These are phyloP conservation scores for Phalaenopsis aphrodite DNA, from an alignment of 106 monocot genomes.

Conservation along the genomic window DNA sequence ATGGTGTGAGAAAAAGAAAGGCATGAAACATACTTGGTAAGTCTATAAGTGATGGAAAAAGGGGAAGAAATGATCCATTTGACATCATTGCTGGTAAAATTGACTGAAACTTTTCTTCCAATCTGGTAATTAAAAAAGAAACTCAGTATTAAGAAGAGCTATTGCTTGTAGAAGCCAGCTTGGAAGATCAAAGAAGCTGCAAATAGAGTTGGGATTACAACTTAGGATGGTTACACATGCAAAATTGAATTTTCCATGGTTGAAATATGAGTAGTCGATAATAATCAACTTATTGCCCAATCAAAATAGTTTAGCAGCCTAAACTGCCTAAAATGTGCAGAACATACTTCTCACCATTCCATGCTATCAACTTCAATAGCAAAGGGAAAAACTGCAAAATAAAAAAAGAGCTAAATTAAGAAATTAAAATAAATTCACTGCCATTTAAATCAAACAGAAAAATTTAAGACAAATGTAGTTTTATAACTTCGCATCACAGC, in stretches of 20 bases:
- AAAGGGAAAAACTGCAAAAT: conserved; percentile 86
- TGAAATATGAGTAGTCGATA: neutral
- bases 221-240: neutral
- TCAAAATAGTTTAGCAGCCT: neutral
- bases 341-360: conserved; percentile 94
- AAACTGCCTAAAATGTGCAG: conserved; percentile 6
- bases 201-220: neutral
- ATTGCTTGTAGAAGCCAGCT: neutral
- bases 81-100: conserved; percentile 85
- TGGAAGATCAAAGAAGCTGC: neutral
- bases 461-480: neutral
- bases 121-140: conserved; percentile 29
- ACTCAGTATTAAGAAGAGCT: conserved; percentile 11
- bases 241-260: neutral
- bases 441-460: neutral
- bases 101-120: conserved; percentile 53
- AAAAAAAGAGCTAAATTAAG: conserved; percentile 1
- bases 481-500: neutral
- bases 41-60: conserved; percentile 82
- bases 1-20: neutral
- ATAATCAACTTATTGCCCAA: neutral
- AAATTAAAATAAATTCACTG: neutral
- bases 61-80: conserved; percentile 87
- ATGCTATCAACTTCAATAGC: conserved; percentile 91
- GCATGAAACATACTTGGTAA: conserved; percentile 58